Base-by-base conservation (phyloP, 306 rosid genomes). In the Clitoria ternatea region DNA sequence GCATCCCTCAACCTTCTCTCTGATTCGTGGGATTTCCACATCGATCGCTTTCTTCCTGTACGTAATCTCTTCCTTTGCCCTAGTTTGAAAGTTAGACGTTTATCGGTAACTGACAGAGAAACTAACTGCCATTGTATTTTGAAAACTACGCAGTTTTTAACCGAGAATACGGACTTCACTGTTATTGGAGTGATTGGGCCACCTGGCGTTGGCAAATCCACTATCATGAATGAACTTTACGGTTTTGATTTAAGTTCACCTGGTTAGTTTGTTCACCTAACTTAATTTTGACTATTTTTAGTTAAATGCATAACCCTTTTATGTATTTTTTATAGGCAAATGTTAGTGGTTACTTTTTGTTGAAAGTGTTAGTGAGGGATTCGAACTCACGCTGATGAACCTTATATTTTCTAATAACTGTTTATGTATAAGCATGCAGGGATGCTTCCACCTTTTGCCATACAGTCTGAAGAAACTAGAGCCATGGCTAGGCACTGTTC, bases 1-100 rank as follows among this genome's bases (percentile, higher is more conserved):
- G 95, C 96, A 12, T 89, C 98, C 15, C 96, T 92, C 37, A 90
- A 90, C 73, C 96, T 92, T 74, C 96, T 92, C 68, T 90, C 96
- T 27, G 96, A 90, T 48, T 90, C 96, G 24, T 90, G 95, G 96
- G 96, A 92, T 62, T 86, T 90, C 79, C 96, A 90, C 67, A 81
- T 84, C 79, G 98, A 92, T 61, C 96, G 96, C 69, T 92, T 92
- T 82, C 95, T 92, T 44, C 98, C 98, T 6, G 81, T 77, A 29
- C 7, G 92, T 87, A 76, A 24, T 7, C 6, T 24, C 56, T 48
- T 15, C n/a, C 1, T 7, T 42, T 50, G 5, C 29, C 23, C 17
- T 7, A n/a, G n/a, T 40, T 43, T 42, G 12, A 43, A 52, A 53
- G 2, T 14, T 14, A 23, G 0, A 54, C 9, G 3, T 7, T 54